Percentiles rank a stretch among this genome's conserved stretches.
Conservation (phyloP, 2,329 filamentous ascomycete genomes). For the Ophiobolus disseminans region DNA sequence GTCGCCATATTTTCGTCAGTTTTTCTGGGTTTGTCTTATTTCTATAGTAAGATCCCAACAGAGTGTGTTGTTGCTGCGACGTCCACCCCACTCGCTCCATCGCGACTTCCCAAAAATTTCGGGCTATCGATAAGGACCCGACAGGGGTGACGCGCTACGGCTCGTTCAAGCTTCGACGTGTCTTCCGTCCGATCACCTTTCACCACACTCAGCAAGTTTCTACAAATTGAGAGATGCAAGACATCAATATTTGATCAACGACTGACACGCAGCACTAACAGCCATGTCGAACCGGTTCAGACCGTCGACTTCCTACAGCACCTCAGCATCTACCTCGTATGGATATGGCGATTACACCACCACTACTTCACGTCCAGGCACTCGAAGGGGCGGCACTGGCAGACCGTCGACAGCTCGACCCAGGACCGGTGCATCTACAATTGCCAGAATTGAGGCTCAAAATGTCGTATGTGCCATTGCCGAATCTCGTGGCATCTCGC, state of each 20-base stretch:
- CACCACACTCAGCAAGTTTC: conserved; percentile 2
- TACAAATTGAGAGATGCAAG: conserved; percentile 2
- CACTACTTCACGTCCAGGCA: conserved; percentile 44
- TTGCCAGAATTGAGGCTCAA: conserved; percentile 65
- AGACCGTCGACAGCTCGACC: conserved; percentile 57
- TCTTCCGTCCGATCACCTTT: conserved; percentile 6
- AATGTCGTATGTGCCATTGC: conserved; percentile 87
- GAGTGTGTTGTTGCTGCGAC: too few relatives aligned
- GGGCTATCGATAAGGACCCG: conserved; percentile 30
- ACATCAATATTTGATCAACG: conserved; percentile 17
- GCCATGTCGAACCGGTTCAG: conserved; percentile 34
- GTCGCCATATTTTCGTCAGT: conserved; percentile 71
- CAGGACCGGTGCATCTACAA: conserved; percentile 64
- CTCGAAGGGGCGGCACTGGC: conserved; percentile 37
- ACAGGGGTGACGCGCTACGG: conserved; percentile 25
- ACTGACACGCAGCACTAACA: conserved; percentile 32
- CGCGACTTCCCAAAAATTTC: conserved; percentile 15
- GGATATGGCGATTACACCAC: conserved; percentile 47
- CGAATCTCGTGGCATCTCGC: conserved; percentile 85
- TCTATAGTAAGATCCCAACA: too few relatives aligned
- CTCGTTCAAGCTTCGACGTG: conserved; percentile 11
- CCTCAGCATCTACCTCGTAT: conserved; percentile 43
- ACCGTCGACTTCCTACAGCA: conserved; percentile 40
- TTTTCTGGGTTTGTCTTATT: neutral
- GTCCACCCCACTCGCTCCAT: conserved; percentile 4